Percentiles rank a stretch among this genome's conserved stretches.
Conservation (phyloP, 2,329 filamentous ascomycete genomes). For the Mycocentrospora acerina region DNA sequence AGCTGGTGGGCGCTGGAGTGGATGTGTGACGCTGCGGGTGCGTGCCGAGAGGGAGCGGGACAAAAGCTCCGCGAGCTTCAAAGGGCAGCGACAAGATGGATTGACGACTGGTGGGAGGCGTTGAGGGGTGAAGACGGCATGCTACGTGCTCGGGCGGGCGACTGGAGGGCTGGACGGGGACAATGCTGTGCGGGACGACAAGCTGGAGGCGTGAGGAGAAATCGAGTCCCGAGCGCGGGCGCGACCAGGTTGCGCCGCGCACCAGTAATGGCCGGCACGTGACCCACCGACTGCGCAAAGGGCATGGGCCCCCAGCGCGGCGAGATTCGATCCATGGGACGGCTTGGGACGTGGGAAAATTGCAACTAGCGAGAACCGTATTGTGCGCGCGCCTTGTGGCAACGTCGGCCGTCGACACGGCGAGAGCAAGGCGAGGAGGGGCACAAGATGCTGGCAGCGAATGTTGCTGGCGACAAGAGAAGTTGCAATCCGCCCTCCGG, state of each 20-base stretch:
- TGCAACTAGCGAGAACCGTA: background rate
- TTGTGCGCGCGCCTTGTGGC: background rate
- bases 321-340: conserved; percentile 4
- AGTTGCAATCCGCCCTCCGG: conserved; percentile 21
- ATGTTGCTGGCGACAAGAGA: conserved; percentile 20
- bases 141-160: conserved; percentile 19
- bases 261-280: conserved; percentile 17
- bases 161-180: conserved; percentile 17
- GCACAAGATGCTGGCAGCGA: conserved; percentile 22
- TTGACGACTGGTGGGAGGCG: conserved; percentile 23
- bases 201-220: conserved; percentile 31
- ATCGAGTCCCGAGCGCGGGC: conserved; percentile 18
- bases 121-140: conserved; percentile 29
- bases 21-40: conserved; percentile 32
- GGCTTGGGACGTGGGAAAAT: conserved; percentile 1
- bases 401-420: conserved; percentile 4
- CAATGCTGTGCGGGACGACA: conserved; percentile 30
- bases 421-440: conserved; percentile 22
- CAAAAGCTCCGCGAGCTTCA: conserved; percentile 42
- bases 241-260: conserved; percentile 9
- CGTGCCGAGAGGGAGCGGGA: conserved; percentile 41
- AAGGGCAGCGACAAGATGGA: conserved; percentile 31
- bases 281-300: conserved; percentile 3
- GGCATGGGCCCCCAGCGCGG: conserved; percentile 4
- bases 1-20: conserved; percentile 23